Base-by-base conservation (phyloP, 139 green algal species). In the Chlamydomonas sphaeroides region DNA sequence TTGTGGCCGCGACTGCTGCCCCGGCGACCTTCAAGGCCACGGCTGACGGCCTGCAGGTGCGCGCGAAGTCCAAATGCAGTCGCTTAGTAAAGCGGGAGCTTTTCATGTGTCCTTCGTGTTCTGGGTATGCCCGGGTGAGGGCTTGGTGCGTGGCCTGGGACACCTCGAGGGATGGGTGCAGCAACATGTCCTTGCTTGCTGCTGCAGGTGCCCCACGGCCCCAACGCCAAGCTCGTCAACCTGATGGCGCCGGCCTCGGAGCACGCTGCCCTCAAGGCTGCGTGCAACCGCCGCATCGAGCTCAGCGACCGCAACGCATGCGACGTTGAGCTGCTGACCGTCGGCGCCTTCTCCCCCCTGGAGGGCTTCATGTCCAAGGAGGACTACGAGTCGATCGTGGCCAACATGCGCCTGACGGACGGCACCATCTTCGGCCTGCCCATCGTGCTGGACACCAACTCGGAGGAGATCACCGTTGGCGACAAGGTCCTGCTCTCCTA, bases 301-400 rank as follows among this genome's bases (percentile, higher is more conserved):
- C 88, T 94, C 42, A 95, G 82, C 42, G 94, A 98, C 90, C 90
- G 95, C 61, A 94, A 97, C 62, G 95, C 95, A 8, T 98, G 95
- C 85, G 95, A 98, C 66, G 95, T 98, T 30, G 95, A 98, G 92
- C 94, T 98, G 81, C 94, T 98, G 21, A 86, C 65, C 32, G 91
- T 97, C 48, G 95, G 95, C 62, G 94, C 81, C 68, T 98, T 98
- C 89, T 98, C 95, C 30, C 95, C 95, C 25, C 86, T 98, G 77
- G 85, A 92, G 53, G 94, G 95, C 74, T 98, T 98, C 91, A 93
- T 98, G 86, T 89, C 89, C 74, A 85, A 98, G 89, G 93, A 88
- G 28, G 91, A 96, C 23, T 98, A 98, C 85, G 56, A 93, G 26
- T 93, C 85, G n/a, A 94, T 98, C 17, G 95, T 98, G 21, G 68